Conservation (phyloP, 345 rosid genomes). For the Eucalyptus fibrosa region DNA sequence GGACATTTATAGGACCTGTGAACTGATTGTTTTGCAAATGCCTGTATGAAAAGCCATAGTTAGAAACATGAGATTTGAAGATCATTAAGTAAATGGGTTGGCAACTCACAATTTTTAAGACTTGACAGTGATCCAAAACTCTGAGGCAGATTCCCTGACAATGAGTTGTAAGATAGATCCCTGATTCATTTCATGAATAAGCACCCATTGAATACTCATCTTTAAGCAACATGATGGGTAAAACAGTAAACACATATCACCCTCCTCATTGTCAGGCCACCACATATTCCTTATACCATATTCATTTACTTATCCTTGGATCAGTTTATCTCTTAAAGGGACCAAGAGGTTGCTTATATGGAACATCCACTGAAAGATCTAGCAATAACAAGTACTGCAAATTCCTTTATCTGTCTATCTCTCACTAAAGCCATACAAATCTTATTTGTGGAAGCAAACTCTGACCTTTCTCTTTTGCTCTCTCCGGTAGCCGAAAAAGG, state of each 20-base stretch:
- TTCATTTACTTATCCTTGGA: background rate
- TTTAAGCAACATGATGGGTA: background rate
- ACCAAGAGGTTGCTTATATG: background rate
- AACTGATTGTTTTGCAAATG: conserved; percentile 65
- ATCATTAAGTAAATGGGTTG: background rate
- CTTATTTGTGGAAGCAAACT: background rate
- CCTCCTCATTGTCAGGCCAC: background rate
- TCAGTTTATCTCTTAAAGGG: background rate
- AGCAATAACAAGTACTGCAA: background rate
- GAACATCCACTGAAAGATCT: background rate
- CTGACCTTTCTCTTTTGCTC: background rate
- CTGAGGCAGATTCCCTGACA: conserved; percentile 63
- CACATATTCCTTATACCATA: background rate
- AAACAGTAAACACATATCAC: background rate
- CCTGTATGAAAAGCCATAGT: conserved; percentile 15
- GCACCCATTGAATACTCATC: background rate
- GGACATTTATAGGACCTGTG: conserved; percentile 59
- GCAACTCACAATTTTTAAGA: conserved; percentile 48
- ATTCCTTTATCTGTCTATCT: background rate
- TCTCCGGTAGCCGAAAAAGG: background rate
- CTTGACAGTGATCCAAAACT: conserved; percentile 51
- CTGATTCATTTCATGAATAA: conserved; percentile 17
- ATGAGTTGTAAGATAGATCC: conserved; percentile 67
- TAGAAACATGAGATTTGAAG: background rate
- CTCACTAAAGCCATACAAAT: background rate